Evolutionary conservation across 2,329 filamentous ascomycete species (phyloP).

Genomic region (Onygenales sp.): DNA sequence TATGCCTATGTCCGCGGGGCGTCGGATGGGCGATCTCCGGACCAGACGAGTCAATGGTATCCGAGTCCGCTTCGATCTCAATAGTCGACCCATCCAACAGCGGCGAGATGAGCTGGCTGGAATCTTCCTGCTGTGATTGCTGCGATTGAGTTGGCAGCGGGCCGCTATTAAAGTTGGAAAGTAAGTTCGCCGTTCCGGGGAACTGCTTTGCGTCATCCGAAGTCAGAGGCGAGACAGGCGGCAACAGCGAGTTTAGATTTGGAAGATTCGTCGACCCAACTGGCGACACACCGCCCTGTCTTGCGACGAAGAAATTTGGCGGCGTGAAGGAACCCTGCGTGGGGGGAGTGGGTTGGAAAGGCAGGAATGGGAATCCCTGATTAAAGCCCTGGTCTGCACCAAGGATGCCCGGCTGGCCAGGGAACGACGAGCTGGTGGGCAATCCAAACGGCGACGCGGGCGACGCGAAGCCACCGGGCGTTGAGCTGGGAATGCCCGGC

Average conservation of each 20-base stretch:
- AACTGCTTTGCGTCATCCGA: slow-evolving; percentile 39
- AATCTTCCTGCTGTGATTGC: slow-evolving; percentile 8
- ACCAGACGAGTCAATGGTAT: slow-evolving; percentile 11
- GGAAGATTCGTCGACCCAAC: slow-evolving; percentile 37
- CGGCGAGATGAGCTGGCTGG: slow-evolving; percentile 5
- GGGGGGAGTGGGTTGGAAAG: slow-evolving; percentile 54
- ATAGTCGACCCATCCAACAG: slow-evolving; percentile 6
- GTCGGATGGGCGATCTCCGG: slow-evolving; percentile 50
- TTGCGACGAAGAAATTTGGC: slow-evolving; percentile 31
- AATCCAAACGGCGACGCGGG: slow-evolving; percentile 58
- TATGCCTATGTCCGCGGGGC: slow-evolving; percentile 56
- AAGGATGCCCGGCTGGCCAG: slow-evolving; percentile 34
- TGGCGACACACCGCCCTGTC: slow-evolving; percentile 47
- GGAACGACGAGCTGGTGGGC: slow-evolving; percentile 35
- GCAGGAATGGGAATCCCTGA: slow-evolving; percentile 59
- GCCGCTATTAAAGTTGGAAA: slow-evolving; percentile 3
- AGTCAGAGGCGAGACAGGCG: slow-evolving; percentile 56
- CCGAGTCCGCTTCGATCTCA: slow-evolving; percentile 8
- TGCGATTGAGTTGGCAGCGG: slow-evolving; percentile 5
- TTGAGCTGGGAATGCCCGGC: slow-evolving; percentile 54
- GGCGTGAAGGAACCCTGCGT: slow-evolving; percentile 30
- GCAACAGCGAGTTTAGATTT: slow-evolving; percentile 41
- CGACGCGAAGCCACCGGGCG: slow-evolving; percentile 57
- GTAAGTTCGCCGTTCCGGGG: slow-evolving; percentile 4
- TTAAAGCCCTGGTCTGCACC: slow-evolving; percentile 48